Base-by-base conservation (phyloP, 1,284 basidiomycete genomes). In the Ganoderma leucocontextum region DNA sequence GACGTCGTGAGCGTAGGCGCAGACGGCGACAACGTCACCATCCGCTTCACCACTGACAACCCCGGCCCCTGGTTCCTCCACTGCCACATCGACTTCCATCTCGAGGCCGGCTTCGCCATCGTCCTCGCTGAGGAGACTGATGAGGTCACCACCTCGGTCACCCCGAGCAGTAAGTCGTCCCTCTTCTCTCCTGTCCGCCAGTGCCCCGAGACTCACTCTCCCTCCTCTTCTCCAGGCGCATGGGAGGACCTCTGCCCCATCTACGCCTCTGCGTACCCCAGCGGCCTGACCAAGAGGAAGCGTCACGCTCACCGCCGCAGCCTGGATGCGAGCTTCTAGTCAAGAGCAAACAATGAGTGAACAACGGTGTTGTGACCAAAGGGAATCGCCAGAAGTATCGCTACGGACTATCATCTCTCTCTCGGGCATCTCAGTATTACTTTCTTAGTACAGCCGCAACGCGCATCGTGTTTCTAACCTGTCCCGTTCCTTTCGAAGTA, bases 1-100 rank as follows among this genome's bases (percentile, higher is more conserved):
- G 78, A 79, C 59, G 71, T 73, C 4, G 78, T 79, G 55, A 75
- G 61, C 68, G 71, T 42, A 12, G 61, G 61, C 47, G 49, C 12
- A 7, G 19, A 10, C 38, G 61, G 61, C 35, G 61, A 62, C 61
- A 62, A 62, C 61, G 61, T 62, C 61, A 62, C 61, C 35, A 63
- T 63, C 22, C 62, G 62, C 47, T 63, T 63, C 62, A 35, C 44
- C 15, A 63, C 62, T 10, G 25, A 63, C 62, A 63, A 63, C 49
- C 62, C 62, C 19, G 62, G 60, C 60, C 60, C 60, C 33, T 62
- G 60, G 60, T 62, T 62, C 60, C 60, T 62, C 58, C 75, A 76
- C 62, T 76, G 75, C 67, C 75, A 76, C 65, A 75, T 76, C 63
- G 74, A 76, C 62, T 75, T 67, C 70, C 75, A 76, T 44, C 68